A percentile compares a stretch with the other conserved stretches of the same genome.
Evolutionary conservation across 2,329 filamentous ascomycete species (phyloP).

Genomic region (Myriangium duriaei): DNA sequence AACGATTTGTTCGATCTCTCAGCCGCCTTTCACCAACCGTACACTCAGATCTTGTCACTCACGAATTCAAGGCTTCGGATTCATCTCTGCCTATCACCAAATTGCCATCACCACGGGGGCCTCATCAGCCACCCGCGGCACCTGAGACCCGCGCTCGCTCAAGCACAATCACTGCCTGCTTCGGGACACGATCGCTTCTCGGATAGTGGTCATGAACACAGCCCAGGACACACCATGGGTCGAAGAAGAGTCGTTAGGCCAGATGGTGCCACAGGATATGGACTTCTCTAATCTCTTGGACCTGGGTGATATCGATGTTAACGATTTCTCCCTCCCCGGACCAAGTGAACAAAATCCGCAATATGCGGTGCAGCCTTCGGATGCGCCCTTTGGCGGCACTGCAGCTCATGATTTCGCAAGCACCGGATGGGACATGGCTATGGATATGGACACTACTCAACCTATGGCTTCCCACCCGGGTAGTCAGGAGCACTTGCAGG

Average conservation of each 20-base stretch:
- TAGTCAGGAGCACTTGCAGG: constrained; percentile 6
- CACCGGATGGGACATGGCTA: constrained; percentile 16
- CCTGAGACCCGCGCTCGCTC: background rate
- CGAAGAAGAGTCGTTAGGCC: constrained; percentile 27
- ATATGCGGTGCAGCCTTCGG: constrained; percentile 18
- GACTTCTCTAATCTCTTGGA: constrained; percentile 12
- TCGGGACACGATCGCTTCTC: background rate
- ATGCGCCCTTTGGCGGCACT: constrained; percentile 18
- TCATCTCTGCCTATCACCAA: no score
- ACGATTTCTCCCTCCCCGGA: constrained; percentile 18
- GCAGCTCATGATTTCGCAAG: constrained; percentile 21
- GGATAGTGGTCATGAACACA: constrained; percentile 7
- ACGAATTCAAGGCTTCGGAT: no score
- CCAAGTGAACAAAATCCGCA: constrained; percentile 11
- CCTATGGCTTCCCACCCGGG: constrained; percentile 1
- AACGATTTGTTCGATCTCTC: no score
- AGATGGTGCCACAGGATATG: constrained; percentile 22
- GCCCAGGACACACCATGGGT: constrained; percentile 25
- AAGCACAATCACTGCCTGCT: background rate
- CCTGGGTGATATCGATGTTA: constrained; percentile 28
- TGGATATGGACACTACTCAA: constrained; percentile 8
- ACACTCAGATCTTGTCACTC: no score
- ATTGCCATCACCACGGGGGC: constrained; percentile 8
- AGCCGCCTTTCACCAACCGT: no score
- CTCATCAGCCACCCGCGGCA: constrained; percentile 13